These are phyloP conservation scores for Rhexocercosporidium sp. DNA, from an alignment of 2,329 filamentous ascomycete genomes.

Conservation along the genomic window DNA sequence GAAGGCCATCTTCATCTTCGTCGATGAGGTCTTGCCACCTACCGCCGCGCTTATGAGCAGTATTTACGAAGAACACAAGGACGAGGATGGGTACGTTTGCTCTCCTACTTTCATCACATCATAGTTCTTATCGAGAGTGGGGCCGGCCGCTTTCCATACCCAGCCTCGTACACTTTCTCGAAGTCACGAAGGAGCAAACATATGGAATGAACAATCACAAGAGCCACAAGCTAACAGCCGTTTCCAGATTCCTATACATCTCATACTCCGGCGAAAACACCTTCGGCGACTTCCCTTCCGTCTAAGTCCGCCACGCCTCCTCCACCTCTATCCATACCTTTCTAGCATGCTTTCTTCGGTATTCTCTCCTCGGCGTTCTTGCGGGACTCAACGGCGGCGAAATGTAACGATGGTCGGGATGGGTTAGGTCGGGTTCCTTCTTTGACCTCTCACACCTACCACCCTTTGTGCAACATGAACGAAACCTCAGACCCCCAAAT, in stretches of 20 bases:
- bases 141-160: slow-evolving; percentile 10
- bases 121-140: slow-evolving; percentile 20
- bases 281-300: slow-evolving; percentile 74
- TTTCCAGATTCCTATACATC: slow-evolving; percentile 79
- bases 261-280: slow-evolving; percentile 99
- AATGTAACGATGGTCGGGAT: slow-evolving; percentile 10
- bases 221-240: slow-evolving; percentile 60
- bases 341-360: slow-evolving; percentile 4
- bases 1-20: slow-evolving; percentile 99
- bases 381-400: slow-evolving; percentile 14
- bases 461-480: slow-evolving; percentile 9
- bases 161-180: not conserved
- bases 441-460: slow-evolving; percentile 6
- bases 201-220: slow-evolving; percentile 1
- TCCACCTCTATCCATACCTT: slow-evolving; percentile 5
- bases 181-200: not conserved
- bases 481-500: slow-evolving; percentile 14
- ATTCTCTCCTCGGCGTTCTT: slow-evolving; percentile 20
- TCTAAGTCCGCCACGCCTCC: slow-evolving; percentile 10
- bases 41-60: slow-evolving; percentile 98
- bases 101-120: slow-evolving; percentile 28
- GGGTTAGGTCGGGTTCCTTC: not conserved
- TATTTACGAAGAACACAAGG: slow-evolving; percentile 99
- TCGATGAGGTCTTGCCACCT: slow-evolving; percentile 95
- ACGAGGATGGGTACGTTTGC: slow-evolving; percentile 63